phyloP scores from a whole-genome alignment of 2,329 filamentous ascomycete genomes.

The Cladophialophora exuberans region DNA sequence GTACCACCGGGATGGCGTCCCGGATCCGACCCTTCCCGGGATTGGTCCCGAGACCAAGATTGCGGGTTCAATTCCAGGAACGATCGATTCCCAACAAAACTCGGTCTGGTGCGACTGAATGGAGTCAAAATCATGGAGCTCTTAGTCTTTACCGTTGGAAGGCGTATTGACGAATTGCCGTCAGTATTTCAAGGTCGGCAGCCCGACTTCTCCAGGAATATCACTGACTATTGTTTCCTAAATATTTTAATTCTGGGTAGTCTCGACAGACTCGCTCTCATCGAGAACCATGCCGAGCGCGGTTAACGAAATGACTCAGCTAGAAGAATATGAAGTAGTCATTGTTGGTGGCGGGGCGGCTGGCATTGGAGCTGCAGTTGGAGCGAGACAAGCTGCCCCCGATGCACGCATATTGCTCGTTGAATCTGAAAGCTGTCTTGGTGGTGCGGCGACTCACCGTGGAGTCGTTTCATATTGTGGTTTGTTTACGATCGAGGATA shows the following conservation, averaged over 20 bases:
- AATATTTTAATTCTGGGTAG: background rate
- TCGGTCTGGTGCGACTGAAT: no score
- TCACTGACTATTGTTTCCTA: no score
- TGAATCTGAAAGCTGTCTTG: slow-evolving; percentile 6
- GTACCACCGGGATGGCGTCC: background rate
- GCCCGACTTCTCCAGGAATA: no score
- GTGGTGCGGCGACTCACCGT: slow-evolving; percentile 7
- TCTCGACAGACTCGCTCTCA: background rate
- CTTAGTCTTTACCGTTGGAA: no score
- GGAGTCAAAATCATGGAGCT: no score
- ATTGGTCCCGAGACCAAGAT: background rate
- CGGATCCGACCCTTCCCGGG: background rate
- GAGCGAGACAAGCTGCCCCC: background rate
- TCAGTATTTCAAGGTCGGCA: no score
- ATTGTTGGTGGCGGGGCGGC: background rate
- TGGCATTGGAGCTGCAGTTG: background rate
- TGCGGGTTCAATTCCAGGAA: background rate
- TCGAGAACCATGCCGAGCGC: background rate
- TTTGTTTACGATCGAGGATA: slow-evolving; percentile 3
- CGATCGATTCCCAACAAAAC: no score
- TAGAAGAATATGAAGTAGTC: background rate
- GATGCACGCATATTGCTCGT: background rate
- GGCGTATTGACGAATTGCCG: no score
- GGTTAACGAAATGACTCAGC: background rate
- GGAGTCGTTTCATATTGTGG: slow-evolving; percentile 7